A percentile compares a stretch with the other conserved stretches of the same genome.
phyloP scores from a whole-genome alignment of 2,329 filamentous ascomycete species.

The Alternaria incomplexa region DNA sequence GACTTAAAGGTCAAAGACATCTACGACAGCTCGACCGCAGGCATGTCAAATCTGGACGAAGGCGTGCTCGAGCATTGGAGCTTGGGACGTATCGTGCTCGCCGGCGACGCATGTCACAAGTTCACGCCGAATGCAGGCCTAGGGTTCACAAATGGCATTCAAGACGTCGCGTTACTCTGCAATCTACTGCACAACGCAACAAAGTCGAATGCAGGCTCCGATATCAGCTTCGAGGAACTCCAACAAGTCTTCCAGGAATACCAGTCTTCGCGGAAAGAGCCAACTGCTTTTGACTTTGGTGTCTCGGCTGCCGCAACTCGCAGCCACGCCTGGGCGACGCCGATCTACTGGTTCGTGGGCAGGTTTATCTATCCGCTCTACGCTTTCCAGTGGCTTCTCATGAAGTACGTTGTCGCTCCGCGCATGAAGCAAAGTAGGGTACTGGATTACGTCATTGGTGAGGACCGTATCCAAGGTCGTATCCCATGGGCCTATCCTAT shows the following conservation, averaged over 20 bases:
- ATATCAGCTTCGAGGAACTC: neutral
- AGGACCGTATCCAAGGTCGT: neutral
- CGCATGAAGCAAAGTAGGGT: neutral
- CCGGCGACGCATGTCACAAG: slow-evolving; percentile 3
- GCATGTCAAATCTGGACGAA: slow-evolving; percentile 1
- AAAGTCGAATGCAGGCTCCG: neutral
- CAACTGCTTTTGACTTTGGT: neutral
- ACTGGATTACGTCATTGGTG: neutral
- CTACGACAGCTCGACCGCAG: neutral
- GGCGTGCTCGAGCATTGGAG: slow-evolving; percentile 3
- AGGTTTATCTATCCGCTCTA: neutral
- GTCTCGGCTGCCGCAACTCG: neutral
- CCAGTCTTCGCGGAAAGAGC: neutral
- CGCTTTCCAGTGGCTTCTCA: neutral
- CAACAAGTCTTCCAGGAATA: neutral
- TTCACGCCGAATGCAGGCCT: slow-evolving; percentile 1
- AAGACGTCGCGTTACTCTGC: neutral
- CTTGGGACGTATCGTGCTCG: neutral
- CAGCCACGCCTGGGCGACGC: neutral
- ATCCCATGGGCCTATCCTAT: neutral
- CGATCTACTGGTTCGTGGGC: neutral
- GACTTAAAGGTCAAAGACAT: neutral
- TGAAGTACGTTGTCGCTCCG: neutral
- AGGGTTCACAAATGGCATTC: neutral
- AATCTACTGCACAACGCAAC: neutral